These are phyloP conservation scores for Diaporthe ampelina DNA, from an alignment of 2,329 filamentous ascomycete genomes.

Conservation along the genomic window DNA sequence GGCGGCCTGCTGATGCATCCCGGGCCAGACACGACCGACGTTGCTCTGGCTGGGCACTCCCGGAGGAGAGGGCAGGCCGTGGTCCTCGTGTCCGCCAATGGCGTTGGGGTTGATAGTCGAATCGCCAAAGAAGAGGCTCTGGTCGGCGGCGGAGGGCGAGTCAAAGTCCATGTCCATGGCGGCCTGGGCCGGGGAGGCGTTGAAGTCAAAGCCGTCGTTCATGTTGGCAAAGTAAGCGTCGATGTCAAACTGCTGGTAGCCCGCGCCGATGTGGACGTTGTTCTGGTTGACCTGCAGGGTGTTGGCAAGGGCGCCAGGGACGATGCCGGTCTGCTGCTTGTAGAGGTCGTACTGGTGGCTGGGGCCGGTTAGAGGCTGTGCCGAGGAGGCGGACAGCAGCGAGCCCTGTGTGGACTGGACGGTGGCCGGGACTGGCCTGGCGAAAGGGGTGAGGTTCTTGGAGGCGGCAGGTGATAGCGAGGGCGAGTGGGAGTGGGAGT, in stretches of 20 bases:
- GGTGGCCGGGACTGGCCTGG: constrained; percentile 63
- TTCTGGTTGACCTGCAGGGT: constrained; percentile 83
- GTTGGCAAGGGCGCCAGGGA: constrained; percentile 84
- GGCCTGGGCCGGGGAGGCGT: constrained; percentile 73
- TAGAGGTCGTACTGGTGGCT: constrained; percentile 97
- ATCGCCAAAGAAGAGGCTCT: constrained; percentile 74
- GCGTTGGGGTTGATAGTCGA: constrained; percentile 78
- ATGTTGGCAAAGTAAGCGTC: constrained; percentile 66
- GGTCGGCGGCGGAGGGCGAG: constrained; percentile 64
- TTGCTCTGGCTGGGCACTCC: constrained; percentile 63
- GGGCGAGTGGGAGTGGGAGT: constrained; percentile 67
- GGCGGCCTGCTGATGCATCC: constrained; percentile 92
- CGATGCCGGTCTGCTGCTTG: constrained; percentile 94
- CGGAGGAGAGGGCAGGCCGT: constrained; percentile 60
- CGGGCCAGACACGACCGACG: constrained; percentile 86
- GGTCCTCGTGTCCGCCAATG: constrained; percentile 74
- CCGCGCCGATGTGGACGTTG: constrained; percentile 63
- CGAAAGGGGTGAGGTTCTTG: constrained; percentile 63
- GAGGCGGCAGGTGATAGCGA: constrained; percentile 68
- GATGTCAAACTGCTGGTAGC: constrained; percentile 64
- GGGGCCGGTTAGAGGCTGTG: constrained; percentile 78
- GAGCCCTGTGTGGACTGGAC: constrained; percentile 62
- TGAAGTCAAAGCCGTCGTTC: constrained; percentile 81
- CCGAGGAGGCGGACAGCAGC: constrained; percentile 60
- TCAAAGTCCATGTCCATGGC: constrained; percentile 79